phyloP scores from a whole-genome alignment of 2,329 filamentous ascomycete species.

The Alternaria metachromatica region DNA sequence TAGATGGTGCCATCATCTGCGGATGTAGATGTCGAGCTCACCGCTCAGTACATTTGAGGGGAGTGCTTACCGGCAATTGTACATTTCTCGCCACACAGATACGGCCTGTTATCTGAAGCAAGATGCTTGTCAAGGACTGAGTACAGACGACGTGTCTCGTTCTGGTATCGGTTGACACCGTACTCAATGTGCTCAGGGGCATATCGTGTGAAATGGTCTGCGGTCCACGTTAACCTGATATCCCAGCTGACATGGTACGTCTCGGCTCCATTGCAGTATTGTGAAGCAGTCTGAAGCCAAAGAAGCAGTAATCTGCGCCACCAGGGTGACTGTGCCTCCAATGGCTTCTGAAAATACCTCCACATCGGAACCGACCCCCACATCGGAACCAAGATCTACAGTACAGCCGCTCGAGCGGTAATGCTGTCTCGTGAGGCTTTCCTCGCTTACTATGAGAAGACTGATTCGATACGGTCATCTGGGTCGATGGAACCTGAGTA shows the following conservation, averaged over 20 bases:
- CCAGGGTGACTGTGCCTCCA: background rate
- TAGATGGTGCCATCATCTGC: background rate
- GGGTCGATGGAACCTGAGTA: background rate
- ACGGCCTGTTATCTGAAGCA: conserved; percentile 56
- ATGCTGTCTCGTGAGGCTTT: background rate
- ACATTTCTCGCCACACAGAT: conserved; percentile 67
- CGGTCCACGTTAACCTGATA: conserved; percentile 4
- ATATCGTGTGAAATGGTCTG: conserved; percentile 82
- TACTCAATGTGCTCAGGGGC: conserved; percentile 84
- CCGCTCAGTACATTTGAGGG: background rate
- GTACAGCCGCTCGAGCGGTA: background rate
- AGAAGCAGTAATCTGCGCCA: background rate
- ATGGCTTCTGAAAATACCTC: background rate
- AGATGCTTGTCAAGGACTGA: conserved; percentile 77
- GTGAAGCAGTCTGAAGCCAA: background rate
- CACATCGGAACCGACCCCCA: background rate
- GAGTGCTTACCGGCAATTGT: conserved; percentile 56
- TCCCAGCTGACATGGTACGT: background rate
- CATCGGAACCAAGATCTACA: background rate
- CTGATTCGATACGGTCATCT: background rate
- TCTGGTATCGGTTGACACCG: conserved; percentile 80
- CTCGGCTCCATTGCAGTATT: background rate
- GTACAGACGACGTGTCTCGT: conserved; percentile 85
- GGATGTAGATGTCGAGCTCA: background rate
- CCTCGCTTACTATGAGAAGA: background rate